Base-by-base conservation (phyloP, 139 green algal species). In the Chlorella vulgaris region DNA sequence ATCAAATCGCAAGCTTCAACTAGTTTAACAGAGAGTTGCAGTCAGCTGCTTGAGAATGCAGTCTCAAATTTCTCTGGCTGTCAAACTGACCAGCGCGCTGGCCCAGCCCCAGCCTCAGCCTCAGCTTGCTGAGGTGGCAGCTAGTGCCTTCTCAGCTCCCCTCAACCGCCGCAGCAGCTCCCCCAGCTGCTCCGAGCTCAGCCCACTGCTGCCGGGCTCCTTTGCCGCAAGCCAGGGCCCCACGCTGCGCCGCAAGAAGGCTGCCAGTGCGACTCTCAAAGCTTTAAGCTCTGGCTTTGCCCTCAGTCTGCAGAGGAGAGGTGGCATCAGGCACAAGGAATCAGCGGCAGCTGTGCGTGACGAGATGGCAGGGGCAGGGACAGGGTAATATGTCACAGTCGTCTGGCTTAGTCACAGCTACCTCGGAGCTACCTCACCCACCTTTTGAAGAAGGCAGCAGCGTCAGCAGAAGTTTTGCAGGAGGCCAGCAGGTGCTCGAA, bases 171-270 rank as follows among this genome's bases (percentile, higher is more conserved):
- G 53, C 77, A 92, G 81, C 81, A 93, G 78, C 66, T 74, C 73
- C 8, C 82, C 84, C 31, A 82, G 51, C 6, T 74, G 60, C 35
- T 42, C 42, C 8, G 70, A 65, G 0, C 67, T 77, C 2, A 62
- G 68, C 28, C 40, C 76, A 42, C 58, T 22, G 2, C 10, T 10
- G 3, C 73, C 47, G 6, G 71, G 61, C 76, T 67, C 19, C 80
- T 67, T 81, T 31, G n/a, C 47, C 3, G 90, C 89, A 38, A 90
- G n/a, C 91, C 91, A 94, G 7, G 91, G 91, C 0, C 87, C 89
- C 22, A 94, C 80, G 4, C 29, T 69, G 38, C 78, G 73, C 65
- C 82, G 85, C 68, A 94, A 60, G 76, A 91, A 94, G 5, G 55
- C 47, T 2, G 28, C 19, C 26, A 90, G 43, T 3, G n/a, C 63